Evolutionary conservation across 208 protist genomes (phyloP).

Genomic region (Leishmania major): DNA sequence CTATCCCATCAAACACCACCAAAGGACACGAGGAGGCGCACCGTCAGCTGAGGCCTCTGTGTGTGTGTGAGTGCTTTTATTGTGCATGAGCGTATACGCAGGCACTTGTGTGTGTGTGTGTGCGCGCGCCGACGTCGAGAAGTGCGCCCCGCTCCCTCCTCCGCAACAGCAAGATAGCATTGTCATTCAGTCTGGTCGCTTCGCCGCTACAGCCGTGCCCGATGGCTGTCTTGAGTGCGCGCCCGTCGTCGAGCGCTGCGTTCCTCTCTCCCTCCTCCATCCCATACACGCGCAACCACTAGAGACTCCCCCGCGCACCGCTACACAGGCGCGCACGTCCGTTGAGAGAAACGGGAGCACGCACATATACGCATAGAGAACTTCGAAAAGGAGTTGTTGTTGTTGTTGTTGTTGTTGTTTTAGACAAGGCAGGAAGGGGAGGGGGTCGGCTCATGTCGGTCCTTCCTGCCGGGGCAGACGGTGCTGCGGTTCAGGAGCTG

Average conservation of each 20-base stretch:
- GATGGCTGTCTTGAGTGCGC: background rate
- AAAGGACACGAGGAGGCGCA: background rate
- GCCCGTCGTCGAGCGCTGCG: background rate
- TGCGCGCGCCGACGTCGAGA: background rate
- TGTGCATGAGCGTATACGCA: background rate
- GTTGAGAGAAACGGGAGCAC: background rate
- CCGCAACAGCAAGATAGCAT: background rate
- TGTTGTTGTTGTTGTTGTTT: too few relatives aligned
- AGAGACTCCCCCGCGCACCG: background rate
- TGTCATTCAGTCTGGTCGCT: background rate
- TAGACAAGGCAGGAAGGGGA: background rate
- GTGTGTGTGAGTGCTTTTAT: background rate
- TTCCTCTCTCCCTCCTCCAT: background rate
- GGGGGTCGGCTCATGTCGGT: background rate
- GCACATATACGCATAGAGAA: constrained; percentile 21
- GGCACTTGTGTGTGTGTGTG: background rate
- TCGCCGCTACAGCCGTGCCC: background rate
- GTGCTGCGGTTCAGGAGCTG: constrained; percentile 27
- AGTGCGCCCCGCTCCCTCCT: background rate
- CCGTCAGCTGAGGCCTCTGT: background rate
- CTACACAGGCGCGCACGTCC: background rate
- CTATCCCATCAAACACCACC: background rate
- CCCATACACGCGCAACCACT: constrained; percentile 2
- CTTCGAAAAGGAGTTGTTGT: background rate
- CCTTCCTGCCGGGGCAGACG: background rate